Evolutionary conservation across 306 rosid species (phyloP).

Genomic region (Gastrolobium villosum): DNA sequence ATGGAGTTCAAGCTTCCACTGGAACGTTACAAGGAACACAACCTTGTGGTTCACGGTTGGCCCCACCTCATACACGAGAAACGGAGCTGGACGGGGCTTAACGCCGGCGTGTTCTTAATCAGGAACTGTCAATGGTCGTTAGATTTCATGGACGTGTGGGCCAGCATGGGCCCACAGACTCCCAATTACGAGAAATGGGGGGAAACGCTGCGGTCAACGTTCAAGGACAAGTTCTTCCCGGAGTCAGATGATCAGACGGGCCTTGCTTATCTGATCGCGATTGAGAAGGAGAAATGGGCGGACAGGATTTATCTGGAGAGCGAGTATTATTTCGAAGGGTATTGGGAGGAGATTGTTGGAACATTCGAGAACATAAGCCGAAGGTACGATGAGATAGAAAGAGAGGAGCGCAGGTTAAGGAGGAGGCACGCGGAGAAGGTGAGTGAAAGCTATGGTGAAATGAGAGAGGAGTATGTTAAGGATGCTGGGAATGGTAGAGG

Average conservation of each 20-base stretch:
- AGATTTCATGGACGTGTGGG: conserved; percentile 83
- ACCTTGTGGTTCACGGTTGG: conserved; percentile 88
- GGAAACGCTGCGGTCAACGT: conserved; percentile 53
- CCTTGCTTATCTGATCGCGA: conserved; percentile 75
- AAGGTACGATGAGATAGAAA: conserved; percentile 59
- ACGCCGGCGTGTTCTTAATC: conserved; percentile 88
- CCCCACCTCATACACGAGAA: conserved; percentile 60
- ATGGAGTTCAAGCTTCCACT: conserved; percentile 84
- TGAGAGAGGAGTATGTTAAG: conserved; percentile 59
- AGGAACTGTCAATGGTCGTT: conserved; percentile 92
- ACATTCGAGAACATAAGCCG: conserved; percentile 52
- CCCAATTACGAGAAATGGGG: conserved; percentile 84
- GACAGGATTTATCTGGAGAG: conserved; percentile 74
- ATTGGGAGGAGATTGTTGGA: conserved; percentile 76
- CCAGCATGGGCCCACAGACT: conserved; percentile 88
- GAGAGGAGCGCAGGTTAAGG: conserved; percentile 53
- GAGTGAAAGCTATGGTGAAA: conserved; percentile 65
- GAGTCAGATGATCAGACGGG: conserved; percentile 96
- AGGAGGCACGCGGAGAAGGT: conserved; percentile 83
- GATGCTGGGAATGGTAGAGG: conserved; percentile 62
- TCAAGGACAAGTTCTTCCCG: conserved; percentile 79
- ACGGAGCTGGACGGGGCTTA: conserved; percentile 91
- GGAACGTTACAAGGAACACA: conserved; percentile 66
- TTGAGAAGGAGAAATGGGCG: conserved; percentile 70
- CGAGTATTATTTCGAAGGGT: conserved; percentile 80